Evolutionary conservation across 2,329 filamentous ascomycete genomes (phyloP).

Genomic region (Nigrograna mackinnonii): DNA sequence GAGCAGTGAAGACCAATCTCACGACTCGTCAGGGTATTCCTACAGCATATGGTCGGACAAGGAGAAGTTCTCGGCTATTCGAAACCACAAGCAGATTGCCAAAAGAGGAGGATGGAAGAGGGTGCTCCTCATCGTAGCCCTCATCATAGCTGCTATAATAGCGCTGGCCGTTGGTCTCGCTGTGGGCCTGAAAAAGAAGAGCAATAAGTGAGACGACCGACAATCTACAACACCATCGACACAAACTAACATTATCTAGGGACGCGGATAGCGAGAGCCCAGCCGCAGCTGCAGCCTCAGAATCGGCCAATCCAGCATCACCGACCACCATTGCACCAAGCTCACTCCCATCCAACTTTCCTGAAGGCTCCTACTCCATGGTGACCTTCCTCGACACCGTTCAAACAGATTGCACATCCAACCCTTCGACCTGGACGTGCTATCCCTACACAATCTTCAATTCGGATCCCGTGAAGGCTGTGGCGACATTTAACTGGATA

Average conservation of each 20-base stretch:
- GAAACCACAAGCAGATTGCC: slow-evolving; percentile 25
- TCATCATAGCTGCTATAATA: slow-evolving; percentile 38
- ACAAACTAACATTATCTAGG: neutral
- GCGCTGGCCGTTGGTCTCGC: slow-evolving; percentile 43
- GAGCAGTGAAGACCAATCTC: slow-evolving; percentile 27
- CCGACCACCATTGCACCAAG: slow-evolving; percentile 11
- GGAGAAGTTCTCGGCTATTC: slow-evolving; percentile 33
- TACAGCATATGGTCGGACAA: slow-evolving; percentile 42
- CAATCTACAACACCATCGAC: neutral
- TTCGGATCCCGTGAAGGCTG: slow-evolving; percentile 41
- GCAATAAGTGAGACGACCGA: neutral
- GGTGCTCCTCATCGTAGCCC: slow-evolving; percentile 35
- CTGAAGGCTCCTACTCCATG: slow-evolving; percentile 65
- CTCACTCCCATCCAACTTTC: slow-evolving; percentile 51
- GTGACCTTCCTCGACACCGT: slow-evolving; percentile 60
- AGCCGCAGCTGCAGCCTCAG: slow-evolving; percentile 6
- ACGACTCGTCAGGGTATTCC: slow-evolving; percentile 31
- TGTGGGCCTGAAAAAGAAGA: slow-evolving; percentile 46
- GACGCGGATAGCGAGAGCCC: no score
- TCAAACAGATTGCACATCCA: slow-evolving; percentile 61
- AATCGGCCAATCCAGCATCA: slow-evolving; percentile 10
- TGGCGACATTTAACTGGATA: slow-evolving; percentile 65
- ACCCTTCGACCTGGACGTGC: slow-evolving; percentile 64
- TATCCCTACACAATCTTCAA: slow-evolving; percentile 60
- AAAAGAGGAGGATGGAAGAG: slow-evolving; percentile 45